These are phyloP conservation scores for Lentinula aciculospora DNA, from an alignment of 768 basidiomycete genomes.

Conservation along the genomic window DNA sequence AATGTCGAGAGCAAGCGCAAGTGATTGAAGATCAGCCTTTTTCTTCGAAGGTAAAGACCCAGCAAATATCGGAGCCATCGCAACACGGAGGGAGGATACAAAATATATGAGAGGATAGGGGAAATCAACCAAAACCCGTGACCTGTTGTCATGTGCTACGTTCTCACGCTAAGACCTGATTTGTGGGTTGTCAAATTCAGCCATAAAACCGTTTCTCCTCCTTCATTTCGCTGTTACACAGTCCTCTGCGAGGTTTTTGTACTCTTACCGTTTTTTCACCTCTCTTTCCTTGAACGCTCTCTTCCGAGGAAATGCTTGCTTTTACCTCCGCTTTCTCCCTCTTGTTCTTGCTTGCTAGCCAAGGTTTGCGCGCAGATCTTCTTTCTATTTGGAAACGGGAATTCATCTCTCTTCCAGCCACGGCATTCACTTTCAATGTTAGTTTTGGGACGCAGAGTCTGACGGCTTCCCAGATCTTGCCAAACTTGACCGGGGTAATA, in stretches of 20 bases:
- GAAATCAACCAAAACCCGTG: background rate
- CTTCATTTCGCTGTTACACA: slow-evolving; percentile 8
- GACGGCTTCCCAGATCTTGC: slow-evolving; percentile 38
- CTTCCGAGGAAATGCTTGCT: slow-evolving; percentile 20
- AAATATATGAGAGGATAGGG: background rate
- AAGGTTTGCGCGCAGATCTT: slow-evolving; percentile 33
- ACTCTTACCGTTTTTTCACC: slow-evolving; percentile 12
- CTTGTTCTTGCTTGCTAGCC: slow-evolving; percentile 44
- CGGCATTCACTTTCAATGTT: slow-evolving; percentile 45
- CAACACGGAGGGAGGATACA: background rate
- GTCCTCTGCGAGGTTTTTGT: slow-evolving; percentile 24
- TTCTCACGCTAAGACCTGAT: background rate
- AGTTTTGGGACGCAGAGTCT: slow-evolving; percentile 33
- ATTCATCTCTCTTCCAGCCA: background rate
- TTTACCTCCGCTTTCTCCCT: slow-evolving; percentile 24
- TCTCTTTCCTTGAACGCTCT: slow-evolving; percentile 15
- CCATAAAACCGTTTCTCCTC: slow-evolving; percentile 7
- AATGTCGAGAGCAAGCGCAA: slow-evolving; percentile 48
- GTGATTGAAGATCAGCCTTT: slow-evolving; percentile 61
- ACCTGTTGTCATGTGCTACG: slow-evolving; percentile 2
- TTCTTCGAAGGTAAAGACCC: slow-evolving; percentile 61
- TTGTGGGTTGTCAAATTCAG: background rate
- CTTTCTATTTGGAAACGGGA: too few relatives aligned
- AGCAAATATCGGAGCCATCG: slow-evolving; percentile 29
- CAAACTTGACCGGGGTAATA: slow-evolving; percentile 21